Evolutionary conservation across 371 early-diverging fungal species (phyloP), one percentile per base, ranked within the genome.

Genomic region (Apophysomyces sp.): DNA sequence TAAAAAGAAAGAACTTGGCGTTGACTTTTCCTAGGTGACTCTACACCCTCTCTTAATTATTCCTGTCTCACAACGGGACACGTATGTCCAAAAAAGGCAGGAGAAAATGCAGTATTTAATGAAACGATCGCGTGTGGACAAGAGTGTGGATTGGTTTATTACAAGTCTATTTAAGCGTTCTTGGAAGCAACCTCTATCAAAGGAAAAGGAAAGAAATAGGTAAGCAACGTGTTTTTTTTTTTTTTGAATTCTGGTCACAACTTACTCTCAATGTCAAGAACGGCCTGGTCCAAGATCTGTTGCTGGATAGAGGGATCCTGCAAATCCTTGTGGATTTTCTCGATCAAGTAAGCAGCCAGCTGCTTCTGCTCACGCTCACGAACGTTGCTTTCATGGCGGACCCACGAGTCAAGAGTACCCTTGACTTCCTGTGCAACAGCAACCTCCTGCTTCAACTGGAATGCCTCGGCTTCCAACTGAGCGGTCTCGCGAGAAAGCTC

Each of bases 401-500:
- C 97, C 97, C 97, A 96, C 52, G 92, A 89, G 79, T 98, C 98
- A 28, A 98, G 83, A 63, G 92, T 91, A 26, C 84, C 34, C 89
- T 95, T 95, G 75, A 92, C 87, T 80, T 98, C 97, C 37, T 78
- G 52, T 60, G 89, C 84, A 70, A 93, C 87, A 65, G 89, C 86
- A 52, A 90, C 92, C 69, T 88, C 82, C 79, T 98, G 98, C 89
- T 98, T 93, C 65, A 96, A 85, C 78, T 92, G 91, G 71, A 93
- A 96, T 55, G 94, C 91, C 80, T 96, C 88, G 53, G 95, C 94
- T 75, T 96, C 95, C 71, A 96, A 86, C 62, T 86, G 71, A 62
- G 96, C 96, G 62, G 95, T 94, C 74, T 96, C 94, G 83, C 93
- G 94, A 73, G 96, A 94, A 80, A 96, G 90, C 32, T 87, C 93